A percentile compares a stretch with the other conserved stretches of the same genome.
Conservation (phyloP, 2,329 filamentous ascomycete species). For the Diaporthe humulicola region DNA sequence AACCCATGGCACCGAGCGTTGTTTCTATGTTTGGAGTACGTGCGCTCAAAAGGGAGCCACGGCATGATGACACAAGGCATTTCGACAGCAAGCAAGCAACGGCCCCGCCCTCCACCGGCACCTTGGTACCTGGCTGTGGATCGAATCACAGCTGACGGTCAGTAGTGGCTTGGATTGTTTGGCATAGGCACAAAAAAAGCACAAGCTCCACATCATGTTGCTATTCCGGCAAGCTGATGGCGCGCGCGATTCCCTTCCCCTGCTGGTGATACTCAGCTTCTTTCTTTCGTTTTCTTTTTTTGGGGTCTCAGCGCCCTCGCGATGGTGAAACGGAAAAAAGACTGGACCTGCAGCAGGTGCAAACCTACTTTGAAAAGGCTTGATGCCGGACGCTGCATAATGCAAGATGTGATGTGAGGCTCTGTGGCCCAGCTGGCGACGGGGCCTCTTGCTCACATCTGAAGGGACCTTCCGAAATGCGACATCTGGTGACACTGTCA, state of each 20-base stretch:
- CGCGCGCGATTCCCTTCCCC: slow-evolving; percentile 1
- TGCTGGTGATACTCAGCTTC: slow-evolving; percentile 9
- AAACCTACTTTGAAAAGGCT: slow-evolving; percentile 5
- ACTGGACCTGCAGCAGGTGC: slow-evolving; percentile 33
- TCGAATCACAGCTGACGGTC: slow-evolving; percentile 17
- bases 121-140: slow-evolving; percentile 23
- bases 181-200: slow-evolving; percentile 27
- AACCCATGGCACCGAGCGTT: slow-evolving; percentile 2
- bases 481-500: slow-evolving; percentile 29
- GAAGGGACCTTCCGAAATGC: slow-evolving; percentile 28
- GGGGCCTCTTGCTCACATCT: slow-evolving; percentile 7
- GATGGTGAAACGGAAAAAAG: slow-evolving; percentile 35
- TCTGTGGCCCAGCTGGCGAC: slow-evolving; percentile 24
- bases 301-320: slow-evolving; percentile 21
- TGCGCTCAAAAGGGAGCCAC: slow-evolving; percentile 3
- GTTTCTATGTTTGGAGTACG: slow-evolving; percentile 34
- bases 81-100: slow-evolving; percentile 26
- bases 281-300: not conserved
- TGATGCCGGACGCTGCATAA: slow-evolving; percentile 27
- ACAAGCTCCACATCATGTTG: slow-evolving; percentile 21
- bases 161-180: slow-evolving; percentile 21
- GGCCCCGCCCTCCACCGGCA: slow-evolving; percentile 14
- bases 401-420: slow-evolving; percentile 32
- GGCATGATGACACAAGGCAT: slow-evolving; percentile 18
- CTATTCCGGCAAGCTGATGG: slow-evolving; percentile 15